Base-by-base conservation (phyloP, 2,329 filamentous ascomycete genomes). In the Colletotrichum graminicola region DNA sequence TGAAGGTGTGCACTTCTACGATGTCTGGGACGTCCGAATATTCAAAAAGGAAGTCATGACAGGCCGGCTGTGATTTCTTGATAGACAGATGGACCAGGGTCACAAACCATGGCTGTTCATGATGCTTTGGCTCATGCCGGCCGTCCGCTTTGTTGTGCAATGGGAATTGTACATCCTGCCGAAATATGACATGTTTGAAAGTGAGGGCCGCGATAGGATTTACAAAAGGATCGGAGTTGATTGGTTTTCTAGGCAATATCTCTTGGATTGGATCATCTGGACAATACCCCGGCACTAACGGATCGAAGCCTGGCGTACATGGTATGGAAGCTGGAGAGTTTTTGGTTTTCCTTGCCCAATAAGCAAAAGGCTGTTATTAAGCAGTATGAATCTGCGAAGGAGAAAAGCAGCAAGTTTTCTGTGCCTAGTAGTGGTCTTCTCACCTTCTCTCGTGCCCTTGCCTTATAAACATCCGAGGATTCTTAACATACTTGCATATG, bases 41-140 rank as follows among this genome's bases (percentile, higher is more conserved):
- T 91, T 90, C 73, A 83, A 87, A 75, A 90, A 89, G 78, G 87
- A 90, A 76, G 78, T 90, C 60, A 80, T 85, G 41, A 74, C 74
- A 29, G 85, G 84, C 2, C 78, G 81, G 29, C 75, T 87, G 36
- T 87, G 51, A 57, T 61, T 41, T 36, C 36, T 41, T 14, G 5
- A 11, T 34, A 10, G 18, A 12, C 8, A n/a, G 51, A 55, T 34
- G 21, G 8, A 23, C 14, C n/a, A 41, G 12, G 36, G 34, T 32
- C 34, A 18, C 54, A n/a, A 26, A 34, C 5, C 36, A 41, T 23
- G 39, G 39, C 32, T 45, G 41, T 47, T 5, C 10, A 8, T 26
- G 36, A 14, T 60, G 11, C 18, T n/a, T 60, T 32, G 57, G 57
- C 18, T 12, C 34, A n/a, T 14, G 18, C 34, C 12, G 7, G 55